Evolutionary conservation across 164 flowering plant genomes (phyloP), one percentile per base, ranked within the genome.

Genomic region (Hamamelis virginiana): DNA sequence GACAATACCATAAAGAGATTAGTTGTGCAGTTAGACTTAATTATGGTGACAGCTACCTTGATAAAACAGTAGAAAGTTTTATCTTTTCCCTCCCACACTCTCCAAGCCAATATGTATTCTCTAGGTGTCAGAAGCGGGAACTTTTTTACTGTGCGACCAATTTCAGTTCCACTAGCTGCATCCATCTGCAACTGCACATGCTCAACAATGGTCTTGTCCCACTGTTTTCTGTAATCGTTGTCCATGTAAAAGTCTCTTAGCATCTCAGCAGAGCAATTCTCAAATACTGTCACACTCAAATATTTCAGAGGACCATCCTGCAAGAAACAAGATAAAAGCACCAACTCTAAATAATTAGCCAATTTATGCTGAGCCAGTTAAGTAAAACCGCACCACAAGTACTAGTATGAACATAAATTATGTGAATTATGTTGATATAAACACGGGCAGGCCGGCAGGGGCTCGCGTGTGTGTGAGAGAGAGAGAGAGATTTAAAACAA

Each of bases 71-170:
- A 92, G 74, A 83, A 92, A 12, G 86, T 78, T 38, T 81, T 77
- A 46, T 89, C 89, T 48, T 72, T 79, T 26, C 91, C 96, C 78
- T 92, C 91, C 99, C 99, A 95, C 65, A 92, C 22, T 69, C 86
- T 89, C 97, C 99, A 92, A 57, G 94, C 92, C 72, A 90, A 70
- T 59, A 92, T 79, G 50, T 95, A 92, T 72, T 95, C 99, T 72
- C 97, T 91, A 18, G 87, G 90, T 58, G 91, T 88, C 78, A 95
- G 71, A 14, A 92, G 74, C 3, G 97, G 97, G 52, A 92, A 89
- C 72, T 90, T 92, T 65, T 95, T 95, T 2, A 95, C 62, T 1
- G 89, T 85, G 50, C 86, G 83, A 9, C 97, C 99, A 64, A 88
- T 78, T 76, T 90, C 95, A 59, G 61, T 76, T 43, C 93, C 93